These are phyloP conservation scores for Cardamine resedifolia DNA, from an alignment of 345 rosid genomes.

Conservation along the genomic window DNA sequence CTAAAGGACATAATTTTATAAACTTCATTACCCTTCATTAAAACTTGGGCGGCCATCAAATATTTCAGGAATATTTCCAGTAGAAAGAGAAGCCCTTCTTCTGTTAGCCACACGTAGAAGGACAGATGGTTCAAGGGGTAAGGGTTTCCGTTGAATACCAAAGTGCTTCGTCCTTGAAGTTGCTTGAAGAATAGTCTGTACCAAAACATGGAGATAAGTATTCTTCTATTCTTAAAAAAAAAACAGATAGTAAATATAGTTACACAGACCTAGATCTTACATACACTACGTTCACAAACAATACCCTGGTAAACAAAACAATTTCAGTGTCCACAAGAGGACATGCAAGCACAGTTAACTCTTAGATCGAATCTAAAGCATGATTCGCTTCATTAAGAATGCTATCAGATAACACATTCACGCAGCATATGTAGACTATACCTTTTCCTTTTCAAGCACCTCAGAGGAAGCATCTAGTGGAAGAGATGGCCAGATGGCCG, in stretches of 20 bases:
- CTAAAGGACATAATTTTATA: not conserved
- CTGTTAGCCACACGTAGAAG: slow-evolving; percentile 95
- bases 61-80: slow-evolving; percentile 79
- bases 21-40: slow-evolving; percentile 69
- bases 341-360: slow-evolving; percentile 9
- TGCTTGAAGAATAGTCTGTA: slow-evolving; percentile 80
- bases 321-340: slow-evolving; percentile 13
- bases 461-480: slow-evolving; percentile 75
- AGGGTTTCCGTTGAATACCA: slow-evolving; percentile 77
- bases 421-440: slow-evolving; percentile 41
- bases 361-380: slow-evolving; percentile 9
- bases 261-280: slow-evolving; percentile 3
- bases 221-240: not conserved
- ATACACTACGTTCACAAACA: slow-evolving; percentile 10
- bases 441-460: slow-evolving; percentile 97
- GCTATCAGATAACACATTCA: slow-evolving; percentile 21
- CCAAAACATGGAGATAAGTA: slow-evolving; percentile 30
- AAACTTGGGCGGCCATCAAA: slow-evolving; percentile 55
- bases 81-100: slow-evolving; percentile 95
- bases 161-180: slow-evolving; percentile 73
- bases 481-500: slow-evolving; percentile 91
- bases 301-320: slow-evolving; percentile 13
- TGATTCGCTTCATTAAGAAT: slow-evolving; percentile 7
- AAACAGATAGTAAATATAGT: slow-evolving; percentile 14
- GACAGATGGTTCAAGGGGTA: slow-evolving; percentile 95